A percentile compares a stretch with the other conserved stretches of the same genome.
Evolutionary conservation across 2,329 filamentous ascomycete genomes (phyloP).

Genomic region (Colletotrichum echinochloae): DNA sequence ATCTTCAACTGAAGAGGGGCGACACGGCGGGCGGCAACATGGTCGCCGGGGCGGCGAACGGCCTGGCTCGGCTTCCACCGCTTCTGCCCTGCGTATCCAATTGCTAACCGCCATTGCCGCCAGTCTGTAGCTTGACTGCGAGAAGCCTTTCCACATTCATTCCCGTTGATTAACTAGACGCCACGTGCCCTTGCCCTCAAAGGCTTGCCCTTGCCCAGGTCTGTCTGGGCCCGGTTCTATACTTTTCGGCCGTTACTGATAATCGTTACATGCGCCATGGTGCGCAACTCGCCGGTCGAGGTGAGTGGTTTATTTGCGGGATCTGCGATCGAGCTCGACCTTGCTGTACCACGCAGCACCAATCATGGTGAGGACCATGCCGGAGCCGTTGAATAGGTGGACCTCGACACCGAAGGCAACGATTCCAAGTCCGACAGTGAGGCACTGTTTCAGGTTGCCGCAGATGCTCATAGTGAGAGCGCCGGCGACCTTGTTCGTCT

Average conservation of each 20-base stretch:
- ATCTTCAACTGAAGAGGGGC: neutral
- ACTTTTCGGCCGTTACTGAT: constrained; percentile 38
- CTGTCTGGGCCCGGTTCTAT: constrained; percentile 30
- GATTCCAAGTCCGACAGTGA: constrained; percentile 67
- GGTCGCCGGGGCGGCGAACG: neutral
- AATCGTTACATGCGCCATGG: constrained; percentile 31
- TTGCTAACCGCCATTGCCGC: constrained; percentile 3
- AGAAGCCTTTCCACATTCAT: neutral
- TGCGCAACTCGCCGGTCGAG: constrained; percentile 17
- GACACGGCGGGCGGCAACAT: neutral
- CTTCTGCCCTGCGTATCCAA: neutral
- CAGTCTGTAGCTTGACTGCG: neutral
- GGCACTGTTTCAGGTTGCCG: constrained; percentile 69
- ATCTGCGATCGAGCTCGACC: constrained; percentile 65
- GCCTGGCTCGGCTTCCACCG: constrained; percentile 20
- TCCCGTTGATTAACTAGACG: constrained; percentile 19
- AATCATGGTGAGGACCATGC: constrained; percentile 65
- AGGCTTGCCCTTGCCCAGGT: constrained; percentile 17
- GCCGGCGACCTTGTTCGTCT: constrained; percentile 68
- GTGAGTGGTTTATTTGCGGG: constrained; percentile 34
- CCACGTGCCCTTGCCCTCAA: constrained; percentile 14
- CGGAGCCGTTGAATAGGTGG: constrained; percentile 65
- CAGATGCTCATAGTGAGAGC: constrained; percentile 71
- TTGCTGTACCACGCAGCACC: constrained; percentile 70
- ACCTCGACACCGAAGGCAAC: constrained; percentile 64